Base-by-base conservation (phyloP, 139 green algal genomes). In the Picochlorum sp. region DNA sequence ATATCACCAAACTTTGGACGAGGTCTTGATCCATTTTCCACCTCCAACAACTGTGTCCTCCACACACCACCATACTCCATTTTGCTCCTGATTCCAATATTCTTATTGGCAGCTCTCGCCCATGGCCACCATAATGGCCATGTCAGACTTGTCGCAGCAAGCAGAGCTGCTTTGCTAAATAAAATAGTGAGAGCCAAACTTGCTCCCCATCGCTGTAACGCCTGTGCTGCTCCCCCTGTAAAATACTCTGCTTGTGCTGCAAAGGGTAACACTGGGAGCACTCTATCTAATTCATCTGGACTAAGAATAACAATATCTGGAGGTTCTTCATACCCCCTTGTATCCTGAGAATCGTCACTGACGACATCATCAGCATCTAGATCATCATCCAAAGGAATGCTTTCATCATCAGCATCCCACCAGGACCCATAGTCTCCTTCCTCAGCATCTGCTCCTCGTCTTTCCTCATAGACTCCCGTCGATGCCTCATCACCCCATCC, bases 81-180 rank as follows among this genome's bases (percentile, higher is more conserved):
- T 72, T 76, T 68, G 18, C 65, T 60, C 10, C 74, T 64, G 20
- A 83, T 67, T 41, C 69, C 24, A 49, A 70, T 30, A 41, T 75
- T 72, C 23, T 75, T 70, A 18, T 51, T 64, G 6, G 62, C 64
- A 26, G 71, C 70, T 63, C 45, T 62, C 0, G 85, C 72, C 83
- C 83, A 89, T 28, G 83, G 83, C 47, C 81, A 81, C 83, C 83
- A 89, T 9, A 89, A 45, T 2, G 83, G 83, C 74, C 75, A 89
- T 49, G 85, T 75, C 58, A 89, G 69, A 11, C 75, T 78, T n/a
- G 78, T 69, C 1, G 67, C 81, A 9, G 83, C 83, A 56, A 89
- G 76, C 45, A 82, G 23, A 9, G 73, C 79, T 7, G 70, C 74
- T 66, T 88, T 88, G 55, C 66, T 77, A 16, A 88, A 63, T 23